Evolutionary conservation across 805 yeast genomes (phyloP).

Genomic region (Saturnispora ahearnii): DNA sequence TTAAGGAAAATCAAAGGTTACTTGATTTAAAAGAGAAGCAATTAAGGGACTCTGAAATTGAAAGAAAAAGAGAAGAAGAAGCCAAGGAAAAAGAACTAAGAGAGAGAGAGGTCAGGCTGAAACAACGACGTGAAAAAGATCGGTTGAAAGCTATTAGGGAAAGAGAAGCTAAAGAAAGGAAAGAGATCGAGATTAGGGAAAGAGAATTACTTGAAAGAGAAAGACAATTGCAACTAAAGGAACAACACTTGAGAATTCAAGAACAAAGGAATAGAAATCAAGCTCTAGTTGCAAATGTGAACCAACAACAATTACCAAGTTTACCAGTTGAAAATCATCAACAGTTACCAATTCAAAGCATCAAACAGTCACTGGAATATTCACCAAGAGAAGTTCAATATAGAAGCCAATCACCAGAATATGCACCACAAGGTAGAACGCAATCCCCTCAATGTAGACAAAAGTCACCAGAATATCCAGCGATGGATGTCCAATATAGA

Average conservation of each 20-base stretch:
- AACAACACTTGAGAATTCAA: slow-evolving; percentile 1
- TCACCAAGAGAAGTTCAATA: background rate
- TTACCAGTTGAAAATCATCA: too few relatives aligned
- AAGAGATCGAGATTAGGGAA: background rate
- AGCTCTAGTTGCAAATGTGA: background rate
- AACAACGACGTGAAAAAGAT: background rate
- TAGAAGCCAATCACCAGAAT: background rate
- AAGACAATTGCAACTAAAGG: slow-evolving; percentile 1
- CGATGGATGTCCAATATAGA: background rate
- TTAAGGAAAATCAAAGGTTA: background rate
- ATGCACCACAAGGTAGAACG: background rate
- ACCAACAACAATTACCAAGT: too few relatives aligned
- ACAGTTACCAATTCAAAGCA: background rate
- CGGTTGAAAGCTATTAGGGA: background rate
- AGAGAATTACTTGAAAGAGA: slow-evolving; percentile 2
- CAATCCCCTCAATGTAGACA: background rate
- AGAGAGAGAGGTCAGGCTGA: background rate
- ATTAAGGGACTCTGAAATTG: background rate
- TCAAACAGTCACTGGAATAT: background rate
- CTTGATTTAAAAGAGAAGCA: background rate
- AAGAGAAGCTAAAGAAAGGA: background rate
- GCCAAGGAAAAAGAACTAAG: background rate
- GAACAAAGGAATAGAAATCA: background rate
- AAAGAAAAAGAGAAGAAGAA: background rate
- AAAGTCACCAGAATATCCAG: background rate